Conservation (phyloP, 495 filamentous ascomycete species). For the Neurospora tetrasperma region DNA sequence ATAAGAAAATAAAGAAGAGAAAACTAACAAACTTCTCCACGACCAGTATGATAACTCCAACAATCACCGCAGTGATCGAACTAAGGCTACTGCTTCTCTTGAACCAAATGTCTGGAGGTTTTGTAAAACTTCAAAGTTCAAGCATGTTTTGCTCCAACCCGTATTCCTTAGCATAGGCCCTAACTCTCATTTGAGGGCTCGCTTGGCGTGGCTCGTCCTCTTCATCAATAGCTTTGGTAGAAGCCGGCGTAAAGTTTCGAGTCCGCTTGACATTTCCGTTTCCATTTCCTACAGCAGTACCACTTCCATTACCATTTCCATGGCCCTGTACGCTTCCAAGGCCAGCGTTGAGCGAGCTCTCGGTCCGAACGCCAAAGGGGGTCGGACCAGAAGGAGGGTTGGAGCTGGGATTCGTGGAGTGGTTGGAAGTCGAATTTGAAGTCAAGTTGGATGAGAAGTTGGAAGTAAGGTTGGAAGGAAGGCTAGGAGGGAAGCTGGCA, state of each 20-base stretch:
- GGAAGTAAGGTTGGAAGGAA: background rate
- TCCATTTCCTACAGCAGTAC: background rate
- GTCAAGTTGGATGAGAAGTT: background rate
- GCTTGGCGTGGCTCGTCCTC: constrained; percentile 25
- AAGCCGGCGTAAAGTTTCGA: constrained; percentile 34
- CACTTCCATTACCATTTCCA: background rate
- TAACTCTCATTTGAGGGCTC: constrained; percentile 20
- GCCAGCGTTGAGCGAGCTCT: background rate
- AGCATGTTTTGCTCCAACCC: background rate
- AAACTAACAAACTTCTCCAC: background rate
- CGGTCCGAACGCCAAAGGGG: background rate
- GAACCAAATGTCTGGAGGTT: background rate
- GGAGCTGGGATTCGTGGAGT: background rate
- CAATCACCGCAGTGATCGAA: background rate
- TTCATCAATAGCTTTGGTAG: constrained; percentile 31
- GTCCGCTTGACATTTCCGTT: constrained; percentile 24
- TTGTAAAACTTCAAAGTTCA: background rate
- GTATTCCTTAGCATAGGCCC: background rate
- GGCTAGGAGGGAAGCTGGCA: background rate
- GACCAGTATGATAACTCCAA: background rate
- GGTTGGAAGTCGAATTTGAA: background rate
- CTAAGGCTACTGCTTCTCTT: background rate
- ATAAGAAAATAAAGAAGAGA: background rate
- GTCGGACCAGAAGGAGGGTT: background rate
- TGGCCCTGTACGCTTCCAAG: background rate